Percentiles rank a stretch among this genome's conserved stretches.
Evolutionary conservation across 305 asterid genomes (phyloP).

Genomic region (Rubia tinctorum): DNA sequence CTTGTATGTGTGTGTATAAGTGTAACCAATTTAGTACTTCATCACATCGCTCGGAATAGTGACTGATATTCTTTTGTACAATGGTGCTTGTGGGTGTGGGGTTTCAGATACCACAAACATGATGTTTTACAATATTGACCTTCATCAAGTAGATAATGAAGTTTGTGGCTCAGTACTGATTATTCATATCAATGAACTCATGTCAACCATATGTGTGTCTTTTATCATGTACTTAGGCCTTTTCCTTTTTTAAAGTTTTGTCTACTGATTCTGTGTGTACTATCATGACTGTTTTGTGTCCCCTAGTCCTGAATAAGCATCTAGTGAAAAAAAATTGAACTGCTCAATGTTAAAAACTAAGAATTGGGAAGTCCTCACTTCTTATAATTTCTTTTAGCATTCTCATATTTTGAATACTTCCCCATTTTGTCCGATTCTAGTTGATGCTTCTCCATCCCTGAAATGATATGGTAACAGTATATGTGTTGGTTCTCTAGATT

Average conservation of each 20-base stretch:
- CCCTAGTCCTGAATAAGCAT: neutral
- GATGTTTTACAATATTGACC: neutral
- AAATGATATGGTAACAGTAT: neutral
- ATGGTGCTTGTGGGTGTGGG: neutral
- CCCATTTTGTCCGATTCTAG: neutral
- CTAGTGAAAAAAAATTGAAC: neutral
- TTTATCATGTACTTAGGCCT: neutral
- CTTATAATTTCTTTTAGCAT: constrained; percentile 6
- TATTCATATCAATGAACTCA: neutral
- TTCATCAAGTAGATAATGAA: neutral
- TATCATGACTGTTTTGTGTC: neutral
- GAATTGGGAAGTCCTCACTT: neutral
- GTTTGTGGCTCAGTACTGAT: neutral
- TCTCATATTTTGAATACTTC: neutral
- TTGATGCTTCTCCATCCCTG: neutral
- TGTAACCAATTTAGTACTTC: neutral
- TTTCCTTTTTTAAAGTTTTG: neutral
- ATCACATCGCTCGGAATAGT: neutral
- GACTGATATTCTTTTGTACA: neutral
- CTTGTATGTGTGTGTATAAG: neutral
- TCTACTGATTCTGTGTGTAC: neutral
- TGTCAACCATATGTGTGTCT: neutral
- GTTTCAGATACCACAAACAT: neutral
- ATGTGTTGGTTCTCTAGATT: neutral
- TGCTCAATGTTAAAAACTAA: constrained; percentile 1